These are phyloP conservation scores for Plasmodium cynomolgi DNA, from an alignment of 169 alveolate species.

Conservation along the genomic window DNA sequence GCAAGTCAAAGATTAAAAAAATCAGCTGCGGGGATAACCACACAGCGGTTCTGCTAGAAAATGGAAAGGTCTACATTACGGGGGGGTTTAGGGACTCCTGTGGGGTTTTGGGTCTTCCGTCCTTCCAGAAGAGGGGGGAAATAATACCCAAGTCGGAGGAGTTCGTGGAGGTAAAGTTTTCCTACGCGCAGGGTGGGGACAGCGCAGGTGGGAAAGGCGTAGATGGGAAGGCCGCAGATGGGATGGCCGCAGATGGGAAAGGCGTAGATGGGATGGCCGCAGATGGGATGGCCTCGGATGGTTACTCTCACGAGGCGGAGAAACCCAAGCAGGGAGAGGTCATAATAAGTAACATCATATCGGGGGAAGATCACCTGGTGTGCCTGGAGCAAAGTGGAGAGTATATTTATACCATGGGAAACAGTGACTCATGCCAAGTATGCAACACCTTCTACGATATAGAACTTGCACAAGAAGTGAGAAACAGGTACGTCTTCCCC, in stretches of 20 bases:
- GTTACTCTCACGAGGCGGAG: slow-evolving; percentile 4
- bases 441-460: slow-evolving; percentile 66
- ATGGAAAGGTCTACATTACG: slow-evolving; percentile 84
- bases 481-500: slow-evolving; percentile 51
- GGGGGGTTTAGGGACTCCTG: slow-evolving; percentile 87
- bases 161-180: slow-evolving; percentile 41
- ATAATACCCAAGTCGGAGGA: slow-evolving; percentile 34
- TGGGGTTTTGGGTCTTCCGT: slow-evolving; percentile 87
- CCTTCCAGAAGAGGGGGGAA: slow-evolving; percentile 68
- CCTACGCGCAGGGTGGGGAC: background rate
- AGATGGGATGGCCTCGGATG: too few species aligned
- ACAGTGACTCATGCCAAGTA: slow-evolving; percentile 85
- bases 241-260: too few species aligned
- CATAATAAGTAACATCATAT: slow-evolving; percentile 76
- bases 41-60: slow-evolving; percentile 81
- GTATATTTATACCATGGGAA: slow-evolving; percentile 81
- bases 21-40: slow-evolving; percentile 89
- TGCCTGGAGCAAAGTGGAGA: slow-evolving; percentile 73
- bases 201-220: slow-evolving; percentile 31
- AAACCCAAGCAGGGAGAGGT: background rate
- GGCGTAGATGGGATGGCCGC: too few species aligned
- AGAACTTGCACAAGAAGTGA: slow-evolving; percentile 12
- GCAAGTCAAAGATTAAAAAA: slow-evolving; percentile 57
- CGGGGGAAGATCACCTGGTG: slow-evolving; percentile 85
- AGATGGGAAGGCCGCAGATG: slow-evolving; percentile 47